Evolutionary conservation across 2,329 filamentous ascomycete genomes (phyloP).

Genomic region (Colletotrichum cuscutae): DNA sequence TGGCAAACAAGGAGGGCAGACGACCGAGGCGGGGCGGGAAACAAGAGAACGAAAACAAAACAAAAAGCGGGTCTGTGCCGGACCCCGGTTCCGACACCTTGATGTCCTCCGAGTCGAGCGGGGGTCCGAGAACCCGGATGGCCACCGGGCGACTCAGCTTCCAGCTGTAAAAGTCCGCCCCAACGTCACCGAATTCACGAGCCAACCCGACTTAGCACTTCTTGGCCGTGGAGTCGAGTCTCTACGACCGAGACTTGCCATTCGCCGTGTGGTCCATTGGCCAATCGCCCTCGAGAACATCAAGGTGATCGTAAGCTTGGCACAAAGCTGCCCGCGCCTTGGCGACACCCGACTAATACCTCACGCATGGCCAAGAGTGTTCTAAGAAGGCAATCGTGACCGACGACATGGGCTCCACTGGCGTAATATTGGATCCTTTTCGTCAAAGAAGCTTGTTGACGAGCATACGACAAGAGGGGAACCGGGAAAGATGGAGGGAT

Average conservation of each 20-base stretch:
- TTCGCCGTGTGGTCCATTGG: not conserved
- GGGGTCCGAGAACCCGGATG: constrained; percentile 32
- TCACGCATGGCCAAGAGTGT: constrained; percentile 14
- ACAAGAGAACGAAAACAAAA: constrained; percentile 9
- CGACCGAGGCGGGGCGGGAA: not conserved
- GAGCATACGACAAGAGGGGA: not conserved
- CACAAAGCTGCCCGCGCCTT: constrained; percentile 24
- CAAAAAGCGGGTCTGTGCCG: constrained; percentile 15
- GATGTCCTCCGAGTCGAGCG: constrained; percentile 22
- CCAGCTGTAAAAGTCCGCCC: not conserved
- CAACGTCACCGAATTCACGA: constrained; percentile 15
- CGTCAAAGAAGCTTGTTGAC: constrained; percentile 20
- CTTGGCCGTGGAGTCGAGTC: constrained; percentile 30
- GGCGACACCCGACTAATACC: constrained; percentile 28
- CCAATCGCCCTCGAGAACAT: not conserved
- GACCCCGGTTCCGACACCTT: constrained; percentile 28
- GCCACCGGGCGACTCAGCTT: constrained; percentile 16
- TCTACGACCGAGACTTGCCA: not conserved
- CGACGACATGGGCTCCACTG: constrained; percentile 14
- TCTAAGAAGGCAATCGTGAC: constrained; percentile 15
- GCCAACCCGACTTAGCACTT: constrained; percentile 26
- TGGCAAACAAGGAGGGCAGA: not conserved
- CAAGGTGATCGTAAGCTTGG: constrained; percentile 31
- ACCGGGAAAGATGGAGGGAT: not conserved
- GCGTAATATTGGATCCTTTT: not conserved